Evolutionary conservation across 2,329 filamentous ascomycete genomes (phyloP), one percentile per base, ranked within the genome.

Genomic region (Torrubiellomyces zombiae): DNA sequence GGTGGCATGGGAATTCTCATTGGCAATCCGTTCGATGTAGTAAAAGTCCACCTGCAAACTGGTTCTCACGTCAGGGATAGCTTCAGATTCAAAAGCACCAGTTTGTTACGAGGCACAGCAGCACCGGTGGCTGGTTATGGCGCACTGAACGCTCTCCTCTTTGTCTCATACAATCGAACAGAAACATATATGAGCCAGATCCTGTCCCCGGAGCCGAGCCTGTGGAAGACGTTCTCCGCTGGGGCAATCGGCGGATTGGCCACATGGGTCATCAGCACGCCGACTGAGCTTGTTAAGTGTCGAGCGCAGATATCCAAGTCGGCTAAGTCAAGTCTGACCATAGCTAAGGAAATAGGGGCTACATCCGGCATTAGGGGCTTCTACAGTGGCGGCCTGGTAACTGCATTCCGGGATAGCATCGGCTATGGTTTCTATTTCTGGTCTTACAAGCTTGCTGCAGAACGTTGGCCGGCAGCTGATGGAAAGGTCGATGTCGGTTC

Each of bases 371-470:
- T 81, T 4, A 58, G 62, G 19, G 85, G 83, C 0, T 50, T 94
- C 13, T 94, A 92, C 44, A 65, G 73, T 32, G 86, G 83, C 12
- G 86, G 86, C 12, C 59, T 56, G 1, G 70, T 94, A 10, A 95
- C 86, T 1, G 80, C 76, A 26, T 45, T 86, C 20, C 64, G 86
- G 24, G 86, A 95, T 50, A 75, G 76, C 29, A 67, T 94, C 28
- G 86, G 86, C n/a, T 95, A 94, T 51, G 86, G 85, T 0, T 94
- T 94, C 49, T 95, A 94, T 45, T 95, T 95, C 48, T 92, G 79
- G 78, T 76, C 77, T 1, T 95, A 94, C 43, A 79, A 91, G 49
- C 55, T 85, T 30, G 69, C 63, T 34, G 81, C 75, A 33, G 62
- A 67, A 18, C 55, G 58, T 27, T 58, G 72, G 48, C 55, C 55